A percentile compares a stretch with the other conserved stretches of the same genome.
These are phyloP conservation scores for Populus tomentosa DNA, from an alignment of 441 rosid genomes.

Conservation along the genomic window DNA sequence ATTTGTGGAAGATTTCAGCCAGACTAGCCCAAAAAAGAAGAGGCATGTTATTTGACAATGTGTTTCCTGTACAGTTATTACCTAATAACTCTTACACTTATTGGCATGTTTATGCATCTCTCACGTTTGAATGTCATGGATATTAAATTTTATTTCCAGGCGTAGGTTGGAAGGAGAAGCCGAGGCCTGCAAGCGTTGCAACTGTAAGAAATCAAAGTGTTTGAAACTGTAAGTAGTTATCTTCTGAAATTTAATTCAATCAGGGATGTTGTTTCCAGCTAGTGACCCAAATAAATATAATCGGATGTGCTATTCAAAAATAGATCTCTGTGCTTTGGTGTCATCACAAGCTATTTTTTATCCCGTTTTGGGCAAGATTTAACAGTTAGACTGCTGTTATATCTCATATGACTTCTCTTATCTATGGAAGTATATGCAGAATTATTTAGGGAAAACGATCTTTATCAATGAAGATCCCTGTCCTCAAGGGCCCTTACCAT, in stretches of 20 bases:
- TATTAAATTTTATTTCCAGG: constrained; percentile 34
- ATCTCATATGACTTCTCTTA: not conserved
- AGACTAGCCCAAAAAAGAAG: constrained; percentile 55
- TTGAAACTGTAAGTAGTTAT: constrained; percentile 82
- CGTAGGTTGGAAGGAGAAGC: constrained; percentile 71
- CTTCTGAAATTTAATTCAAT: not conserved
- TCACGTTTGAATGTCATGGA: not conserved
- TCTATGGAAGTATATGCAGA: not conserved
- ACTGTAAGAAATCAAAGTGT: constrained; percentile 97
- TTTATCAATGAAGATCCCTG: not conserved
- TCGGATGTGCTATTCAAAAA: not conserved
- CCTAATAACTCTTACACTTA: not conserved
- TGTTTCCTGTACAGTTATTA: not conserved
- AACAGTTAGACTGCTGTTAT: not conserved
- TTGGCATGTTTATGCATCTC: not conserved
- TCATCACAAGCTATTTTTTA: not conserved
- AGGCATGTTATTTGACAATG: constrained; percentile 33
- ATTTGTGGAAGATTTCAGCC: constrained; percentile 42
- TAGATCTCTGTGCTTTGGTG: not conserved
- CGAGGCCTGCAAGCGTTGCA: constrained; percentile 89
- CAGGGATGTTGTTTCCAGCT: not conserved
- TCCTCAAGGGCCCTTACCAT: not conserved
- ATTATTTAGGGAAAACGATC: not conserved
- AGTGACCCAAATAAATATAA: not conserved
- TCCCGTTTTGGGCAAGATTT: not conserved